These are phyloP conservation scores for Camelina hispida DNA, from an alignment of 345 rosid species.

Conservation along the genomic window DNA sequence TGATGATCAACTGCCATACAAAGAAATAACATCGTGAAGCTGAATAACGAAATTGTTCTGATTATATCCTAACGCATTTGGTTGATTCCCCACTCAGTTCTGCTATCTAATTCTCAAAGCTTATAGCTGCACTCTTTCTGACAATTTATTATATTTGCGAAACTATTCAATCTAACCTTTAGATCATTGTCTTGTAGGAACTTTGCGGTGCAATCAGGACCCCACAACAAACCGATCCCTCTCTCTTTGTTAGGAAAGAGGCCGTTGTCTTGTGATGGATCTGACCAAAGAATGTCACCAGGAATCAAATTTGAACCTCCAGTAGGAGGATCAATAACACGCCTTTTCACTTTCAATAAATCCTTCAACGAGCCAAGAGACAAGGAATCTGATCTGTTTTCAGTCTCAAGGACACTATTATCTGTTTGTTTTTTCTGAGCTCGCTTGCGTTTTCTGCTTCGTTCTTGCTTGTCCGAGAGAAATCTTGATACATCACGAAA, in stretches of 20 bases:
- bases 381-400: conserved; percentile 27
- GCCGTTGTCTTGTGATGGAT: conserved; percentile 40
- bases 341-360: conserved; percentile 43
- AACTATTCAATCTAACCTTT: conserved; percentile 36
- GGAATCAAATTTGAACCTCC: conserved; percentile 47
- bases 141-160: background rate
- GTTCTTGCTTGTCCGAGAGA: conserved; percentile 45
- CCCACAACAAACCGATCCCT: conserved; percentile 49
- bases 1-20: conserved; percentile 46
- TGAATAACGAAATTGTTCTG: background rate
- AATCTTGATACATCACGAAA: conserved; percentile 43
- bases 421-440: conserved; percentile 41
- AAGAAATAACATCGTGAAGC: no score
- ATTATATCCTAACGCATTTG: background rate
- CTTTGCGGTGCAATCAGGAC: conserved; percentile 50
- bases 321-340: conserved; percentile 42
- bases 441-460: conserved; percentile 45
- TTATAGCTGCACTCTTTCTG: conserved; percentile 4
- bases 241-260: conserved; percentile 44
- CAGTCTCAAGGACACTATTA: conserved; percentile 30
- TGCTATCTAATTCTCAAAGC: conserved; percentile 22
- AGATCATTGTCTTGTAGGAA: conserved; percentile 46
- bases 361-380: conserved; percentile 46
- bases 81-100: background rate
- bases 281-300: conserved; percentile 51